Percentiles rank a stretch among this genome's conserved stretches.
phyloP scores from a whole-genome alignment of 768 basidiomycete species.

The Agrocybe praecox region DNA sequence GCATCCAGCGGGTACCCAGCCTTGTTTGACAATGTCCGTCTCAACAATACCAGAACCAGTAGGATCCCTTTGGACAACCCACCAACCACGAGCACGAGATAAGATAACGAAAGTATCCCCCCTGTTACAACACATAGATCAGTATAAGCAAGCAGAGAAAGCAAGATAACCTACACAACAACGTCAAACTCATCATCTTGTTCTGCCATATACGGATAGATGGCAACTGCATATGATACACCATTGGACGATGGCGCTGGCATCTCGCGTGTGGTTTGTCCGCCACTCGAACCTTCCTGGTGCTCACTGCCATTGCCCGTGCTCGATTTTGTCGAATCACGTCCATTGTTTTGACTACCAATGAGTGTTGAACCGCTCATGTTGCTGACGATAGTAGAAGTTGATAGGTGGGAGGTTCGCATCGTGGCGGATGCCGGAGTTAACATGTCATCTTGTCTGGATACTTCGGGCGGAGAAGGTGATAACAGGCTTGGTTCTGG shows the following conservation, averaged over 20 bases:
- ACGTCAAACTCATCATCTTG: constrained; percentile 99
- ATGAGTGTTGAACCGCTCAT: constrained; percentile 29
- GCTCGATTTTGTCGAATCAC: constrained; percentile 25
- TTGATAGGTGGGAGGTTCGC: constrained; percentile 26
- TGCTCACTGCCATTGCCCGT: constrained; percentile 12
- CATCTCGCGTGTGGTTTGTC: constrained; percentile 26
- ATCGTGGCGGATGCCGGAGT: constrained; percentile 40
- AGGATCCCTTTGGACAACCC: constrained; percentile 96
- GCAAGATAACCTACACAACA: constrained; percentile 68
- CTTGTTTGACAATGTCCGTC: constrained; percentile 78
- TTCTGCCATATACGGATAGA: constrained; percentile 98
- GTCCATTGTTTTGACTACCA: constrained; percentile 23
- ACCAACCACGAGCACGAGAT: constrained; percentile 97
- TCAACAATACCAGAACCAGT: constrained; percentile 80
- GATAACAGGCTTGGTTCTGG: constrained; percentile 67
- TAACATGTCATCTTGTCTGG: constrained; percentile 41
- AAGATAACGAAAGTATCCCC: constrained; percentile 94
- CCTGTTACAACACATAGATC: constrained; percentile 36
- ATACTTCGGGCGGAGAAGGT: constrained; percentile 56
- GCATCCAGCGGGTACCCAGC: constrained; percentile 98
- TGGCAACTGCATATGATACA: constrained; percentile 94
- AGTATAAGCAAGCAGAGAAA: constrained; percentile 6
- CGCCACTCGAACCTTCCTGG: constrained; percentile 19
- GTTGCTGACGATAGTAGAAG: constrained; percentile 23
- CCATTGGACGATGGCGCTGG: constrained; percentile 42